phyloP scores from a whole-genome alignment of 257 asterid genomes.

The Sherardia arvensis region DNA sequence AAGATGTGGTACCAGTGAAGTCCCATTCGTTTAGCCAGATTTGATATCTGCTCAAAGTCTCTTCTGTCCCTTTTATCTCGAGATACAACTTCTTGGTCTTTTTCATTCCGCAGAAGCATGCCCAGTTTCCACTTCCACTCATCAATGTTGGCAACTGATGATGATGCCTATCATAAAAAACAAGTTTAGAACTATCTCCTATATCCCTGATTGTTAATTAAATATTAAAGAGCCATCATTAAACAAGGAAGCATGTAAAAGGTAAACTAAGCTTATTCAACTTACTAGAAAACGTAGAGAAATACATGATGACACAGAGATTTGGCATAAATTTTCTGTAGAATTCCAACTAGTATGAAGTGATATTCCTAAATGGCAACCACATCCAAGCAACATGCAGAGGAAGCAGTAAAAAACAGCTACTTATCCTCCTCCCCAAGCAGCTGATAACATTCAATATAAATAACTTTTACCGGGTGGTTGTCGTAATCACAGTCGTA shows the following conservation, averaged over 20 bases:
- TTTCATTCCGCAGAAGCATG: conserved; percentile 62
- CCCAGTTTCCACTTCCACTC: conserved; percentile 99
- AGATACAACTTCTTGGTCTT: conserved; percentile 75
- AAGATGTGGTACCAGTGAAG: conserved; percentile 53
- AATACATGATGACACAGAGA: neutral
- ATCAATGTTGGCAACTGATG: conserved; percentile 92
- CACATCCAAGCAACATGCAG: neutral
- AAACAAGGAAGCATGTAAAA: neutral
- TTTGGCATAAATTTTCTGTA: neutral
- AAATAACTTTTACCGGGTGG: conserved; percentile 76
- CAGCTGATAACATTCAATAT: neutral
- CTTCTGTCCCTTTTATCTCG: conserved; percentile 88
- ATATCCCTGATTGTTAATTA: neutral
- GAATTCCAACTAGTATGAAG: neutral
- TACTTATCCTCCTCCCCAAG: neutral
- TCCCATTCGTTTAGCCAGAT: conserved; percentile 89
- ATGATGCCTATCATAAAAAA: conserved; percentile 54
- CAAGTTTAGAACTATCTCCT: neutral
- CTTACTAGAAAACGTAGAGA: neutral
- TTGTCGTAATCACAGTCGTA: conserved; percentile 87
- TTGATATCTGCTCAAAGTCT: conserved; percentile 85
- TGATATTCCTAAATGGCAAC: too few species aligned
- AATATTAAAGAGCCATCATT: too few species aligned
- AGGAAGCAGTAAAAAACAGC: neutral
- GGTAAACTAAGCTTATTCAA: neutral